These are phyloP conservation scores for Leptographium radiaticola DNA, from an alignment of 2,329 filamentous ascomycete genomes.

Conservation along the genomic window DNA sequence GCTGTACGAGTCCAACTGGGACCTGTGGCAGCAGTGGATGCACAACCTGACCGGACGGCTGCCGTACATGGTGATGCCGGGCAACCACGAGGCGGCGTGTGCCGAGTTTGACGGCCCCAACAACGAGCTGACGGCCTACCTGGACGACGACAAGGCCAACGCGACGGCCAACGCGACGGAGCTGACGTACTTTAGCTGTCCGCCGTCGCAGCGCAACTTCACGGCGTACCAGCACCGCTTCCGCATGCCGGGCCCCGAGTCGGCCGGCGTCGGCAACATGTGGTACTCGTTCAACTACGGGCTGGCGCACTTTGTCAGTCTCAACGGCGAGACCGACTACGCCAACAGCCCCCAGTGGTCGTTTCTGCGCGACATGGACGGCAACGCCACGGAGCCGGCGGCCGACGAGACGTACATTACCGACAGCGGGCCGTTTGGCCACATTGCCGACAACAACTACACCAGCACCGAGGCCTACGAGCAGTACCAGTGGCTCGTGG, in stretches of 20 bases:
- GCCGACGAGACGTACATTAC: slow-evolving; percentile 30
- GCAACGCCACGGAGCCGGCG: slow-evolving; percentile 25
- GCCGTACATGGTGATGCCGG: slow-evolving; percentile 35
- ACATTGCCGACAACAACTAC: slow-evolving; percentile 23
- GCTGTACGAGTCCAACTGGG: slow-evolving; percentile 37
- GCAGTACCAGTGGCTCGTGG: slow-evolving; percentile 22
- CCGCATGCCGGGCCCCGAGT: slow-evolving; percentile 34
- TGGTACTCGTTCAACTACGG: slow-evolving; percentile 44
- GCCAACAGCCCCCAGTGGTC: slow-evolving; percentile 31
- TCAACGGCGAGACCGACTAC: slow-evolving; percentile 35
- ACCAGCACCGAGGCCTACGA: slow-evolving; percentile 28
- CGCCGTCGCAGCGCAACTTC: slow-evolving; percentile 35
- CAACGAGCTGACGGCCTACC: slow-evolving; percentile 31
- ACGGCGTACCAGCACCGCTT: slow-evolving; percentile 38
- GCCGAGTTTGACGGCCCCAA: slow-evolving; percentile 32
- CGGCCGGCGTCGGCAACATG: slow-evolving; percentile 31
- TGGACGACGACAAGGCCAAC: slow-evolving; percentile 30
- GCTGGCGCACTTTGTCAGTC: slow-evolving; percentile 34
- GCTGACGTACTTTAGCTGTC: slow-evolving; percentile 38
- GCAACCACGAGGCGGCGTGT: slow-evolving; percentile 37
- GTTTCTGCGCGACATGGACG: slow-evolving; percentile 27
- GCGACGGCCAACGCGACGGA: slow-evolving; percentile 21
- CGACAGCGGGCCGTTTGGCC: slow-evolving; percentile 35
- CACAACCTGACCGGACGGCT: slow-evolving; percentile 26
- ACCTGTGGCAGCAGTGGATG: slow-evolving; percentile 38